Evolutionary conservation across 805 yeast species (phyloP), one percentile per base, ranked within the genome.

Genomic region (Kuraishia piskuri): DNA sequence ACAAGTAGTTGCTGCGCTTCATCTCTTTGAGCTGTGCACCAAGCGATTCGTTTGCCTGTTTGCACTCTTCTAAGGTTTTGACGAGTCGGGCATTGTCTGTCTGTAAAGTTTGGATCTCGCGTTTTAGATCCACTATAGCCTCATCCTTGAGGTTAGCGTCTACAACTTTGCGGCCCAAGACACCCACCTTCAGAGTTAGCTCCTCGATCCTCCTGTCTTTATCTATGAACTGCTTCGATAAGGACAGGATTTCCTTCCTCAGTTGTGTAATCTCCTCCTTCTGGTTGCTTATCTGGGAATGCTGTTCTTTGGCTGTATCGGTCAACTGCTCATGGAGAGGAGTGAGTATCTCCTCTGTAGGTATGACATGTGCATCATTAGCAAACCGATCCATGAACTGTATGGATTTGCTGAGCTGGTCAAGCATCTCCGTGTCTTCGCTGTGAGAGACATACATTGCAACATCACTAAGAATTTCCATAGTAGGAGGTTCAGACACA

Each of bases 101-200:
- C 14, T 50, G 45, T 3, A 64, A 36, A 1, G 21, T 26, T 5
- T 56, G 31, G 4, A 51, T n/a, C 58, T 56, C 55, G 49, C 51
- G 6, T 22, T 56, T 50, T 12, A 66, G 52, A 5, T 62, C 59
- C 1, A 55, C 49, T 2, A 71, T 51, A 19, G 61, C 63, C 9
- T 56, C 55, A 31, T 71, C 73, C 19, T 68, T 67, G 0, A 59
- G 59, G 44, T 65, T 62, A 5, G 70, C 61, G 2, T 70, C 64
- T 17, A 57, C 58, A 58, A 80, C 63, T 56, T 76, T 78, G 5
- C 70, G 67, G 56, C 78, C 75, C 40, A 80, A 60, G 1, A 79
- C 68, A 8, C 70, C 65, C 9, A 80, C 67, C 56, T 77, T 79
- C 53, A 80, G 62, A 12, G 67, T 63, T 14, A 77, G 63, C 49